These are phyloP conservation scores for Irpex sp. DNA, from an alignment of 1,284 basidiomycete genomes.

Conservation along the genomic window DNA sequence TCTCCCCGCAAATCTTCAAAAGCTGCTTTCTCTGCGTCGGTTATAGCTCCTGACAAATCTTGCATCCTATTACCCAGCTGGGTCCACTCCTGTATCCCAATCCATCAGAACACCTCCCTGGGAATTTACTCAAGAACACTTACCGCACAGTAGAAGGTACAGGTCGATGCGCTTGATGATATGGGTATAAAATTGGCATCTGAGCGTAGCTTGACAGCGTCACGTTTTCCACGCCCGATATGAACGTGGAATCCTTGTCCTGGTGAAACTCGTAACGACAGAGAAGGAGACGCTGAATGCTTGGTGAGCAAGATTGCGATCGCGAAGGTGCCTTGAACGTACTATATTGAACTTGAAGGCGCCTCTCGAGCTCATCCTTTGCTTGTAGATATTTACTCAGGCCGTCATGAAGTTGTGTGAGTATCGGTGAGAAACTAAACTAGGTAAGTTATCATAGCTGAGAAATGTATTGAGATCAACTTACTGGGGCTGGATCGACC, in stretches of 20 bases:
- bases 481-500: slow-evolving; percentile 75
- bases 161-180: slow-evolving; percentile 61
- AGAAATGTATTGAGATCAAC: slow-evolving; percentile 18
- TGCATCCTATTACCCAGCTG: slow-evolving; percentile 64
- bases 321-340: slow-evolving; percentile 12
- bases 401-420: slow-evolving; percentile 50
- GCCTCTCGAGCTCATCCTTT: slow-evolving; percentile 50
- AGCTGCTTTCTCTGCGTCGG: slow-evolving; percentile 62
- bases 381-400: slow-evolving; percentile 43
- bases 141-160: slow-evolving; percentile 70
- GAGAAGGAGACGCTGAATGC: slow-evolving; percentile 59
- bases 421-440: slow-evolving; percentile 63
- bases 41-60: slow-evolving; percentile 52
- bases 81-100: slow-evolving; percentile 63
- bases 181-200: slow-evolving; percentile 52
- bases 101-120: slow-evolving; percentile 4
- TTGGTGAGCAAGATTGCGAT: not conserved
- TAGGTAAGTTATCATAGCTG: slow-evolving; percentile 4
- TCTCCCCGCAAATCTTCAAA: slow-evolving; percentile 68
- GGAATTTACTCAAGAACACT: slow-evolving; percentile 10
- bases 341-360: slow-evolving; percentile 57
- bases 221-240: slow-evolving; percentile 57
- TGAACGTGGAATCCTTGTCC: slow-evolving; percentile 75
- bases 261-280: slow-evolving; percentile 66
- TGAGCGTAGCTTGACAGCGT: slow-evolving; percentile 44